These are phyloP conservation scores for Hydnomerulius pinastri DNA, from an alignment of 768 basidiomycete species.

Conservation along the genomic window DNA sequence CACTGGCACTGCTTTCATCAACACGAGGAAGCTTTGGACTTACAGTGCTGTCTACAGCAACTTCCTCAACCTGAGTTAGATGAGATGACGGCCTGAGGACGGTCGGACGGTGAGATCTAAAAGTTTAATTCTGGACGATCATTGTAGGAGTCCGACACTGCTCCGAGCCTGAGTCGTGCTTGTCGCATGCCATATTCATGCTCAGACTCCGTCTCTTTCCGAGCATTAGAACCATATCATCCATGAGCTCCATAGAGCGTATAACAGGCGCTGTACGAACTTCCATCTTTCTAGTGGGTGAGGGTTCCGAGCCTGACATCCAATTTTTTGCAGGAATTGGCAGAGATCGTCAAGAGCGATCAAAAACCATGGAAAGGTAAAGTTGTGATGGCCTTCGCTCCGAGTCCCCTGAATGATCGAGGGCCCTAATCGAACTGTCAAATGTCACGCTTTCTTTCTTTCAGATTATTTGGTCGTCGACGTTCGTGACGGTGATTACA, in stretches of 20 bases:
- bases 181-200: slow-evolving; percentile 5
- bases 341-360: slow-evolving; percentile 64
- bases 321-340: slow-evolving; percentile 57
- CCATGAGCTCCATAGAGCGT: slow-evolving; percentile 19
- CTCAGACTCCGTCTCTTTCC: slow-evolving; percentile 5
- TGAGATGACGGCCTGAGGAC: no score
- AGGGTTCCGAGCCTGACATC: slow-evolving; percentile 9
- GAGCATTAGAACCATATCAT: slow-evolving; percentile 5
- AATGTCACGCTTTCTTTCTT: neutral
- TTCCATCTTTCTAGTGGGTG: slow-evolving; percentile 1
- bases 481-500: slow-evolving; percentile 82
- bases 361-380: slow-evolving; percentile 50
- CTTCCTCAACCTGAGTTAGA: no score
- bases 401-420: neutral
- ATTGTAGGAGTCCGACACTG: no score
- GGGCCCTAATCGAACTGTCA: neutral
- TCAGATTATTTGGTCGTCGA: slow-evolving; percentile 76
- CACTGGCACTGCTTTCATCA: no score
- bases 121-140: no score
- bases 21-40: no score
- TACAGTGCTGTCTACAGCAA: no score
- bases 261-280: slow-evolving; percentile 23
- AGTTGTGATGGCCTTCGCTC: neutral
- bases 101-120: no score
- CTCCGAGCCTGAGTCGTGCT: no score